Evolutionary conservation across 2,329 filamentous ascomycete species (phyloP).

Genomic region (Raffaelea albimanens): DNA sequence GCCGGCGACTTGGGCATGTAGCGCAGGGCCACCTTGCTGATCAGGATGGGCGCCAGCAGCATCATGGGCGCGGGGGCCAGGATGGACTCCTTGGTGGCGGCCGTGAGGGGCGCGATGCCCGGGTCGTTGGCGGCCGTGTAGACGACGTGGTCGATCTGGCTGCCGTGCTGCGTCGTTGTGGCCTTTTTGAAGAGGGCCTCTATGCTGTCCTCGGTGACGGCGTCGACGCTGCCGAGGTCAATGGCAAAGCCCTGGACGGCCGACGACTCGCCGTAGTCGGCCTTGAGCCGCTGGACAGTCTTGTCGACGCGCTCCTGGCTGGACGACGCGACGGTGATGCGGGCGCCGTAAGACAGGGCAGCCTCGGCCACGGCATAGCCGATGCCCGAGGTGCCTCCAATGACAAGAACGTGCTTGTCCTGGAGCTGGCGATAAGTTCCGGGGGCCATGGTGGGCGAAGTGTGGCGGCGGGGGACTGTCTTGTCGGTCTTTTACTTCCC

Average conservation of each 20-base stretch:
- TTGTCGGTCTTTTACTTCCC: no score
- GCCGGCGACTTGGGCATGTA: constrained; percentile 22
- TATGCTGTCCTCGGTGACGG: constrained; percentile 21
- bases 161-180: constrained; percentile 11
- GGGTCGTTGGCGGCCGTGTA: constrained; percentile 21
- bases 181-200: constrained; percentile 19
- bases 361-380: constrained; percentile 52
- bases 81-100: constrained; percentile 18
- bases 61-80: constrained; percentile 19
- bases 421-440: constrained; percentile 23
- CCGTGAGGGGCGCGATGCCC: constrained; percentile 10
- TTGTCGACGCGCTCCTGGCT: constrained; percentile 35
- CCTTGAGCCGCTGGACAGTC: constrained; percentile 24
- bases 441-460: neutral
- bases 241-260: constrained; percentile 19
- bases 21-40: constrained; percentile 22
- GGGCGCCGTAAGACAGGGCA: constrained; percentile 41
- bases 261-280: constrained; percentile 6
- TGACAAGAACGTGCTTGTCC: constrained; percentile 40
- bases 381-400: constrained; percentile 56
- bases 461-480: neutral
- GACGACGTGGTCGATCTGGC: constrained; percentile 17
- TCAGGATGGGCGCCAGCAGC: constrained; percentile 21
- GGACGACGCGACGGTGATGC: constrained; percentile 53
- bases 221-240: constrained; percentile 18